Percentiles rank a stretch among this genome's conserved stretches.
These are phyloP conservation scores for Mycena citricolor DNA, from an alignment of 1,284 basidiomycete species.

Conservation along the genomic window DNA sequence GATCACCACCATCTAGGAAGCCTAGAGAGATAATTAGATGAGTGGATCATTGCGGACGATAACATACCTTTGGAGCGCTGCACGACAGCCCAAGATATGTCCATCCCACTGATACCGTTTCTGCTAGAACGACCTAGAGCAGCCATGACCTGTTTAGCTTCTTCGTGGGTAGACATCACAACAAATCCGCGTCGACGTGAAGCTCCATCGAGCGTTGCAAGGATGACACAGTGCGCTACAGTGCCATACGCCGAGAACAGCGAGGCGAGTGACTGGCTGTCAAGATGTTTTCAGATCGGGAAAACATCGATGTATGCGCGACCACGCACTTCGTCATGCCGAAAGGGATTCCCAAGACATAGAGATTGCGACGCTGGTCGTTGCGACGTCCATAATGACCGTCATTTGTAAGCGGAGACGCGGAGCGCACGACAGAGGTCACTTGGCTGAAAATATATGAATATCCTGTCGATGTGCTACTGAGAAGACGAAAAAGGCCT, in stretches of 20 bases:
- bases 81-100: constrained; percentile 81
- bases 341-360: constrained; percentile 77
- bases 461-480: no score
- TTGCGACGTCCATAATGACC: constrained; percentile 29
- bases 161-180: constrained; percentile 70
- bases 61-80: constrained; percentile 70
- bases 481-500: constrained; percentile 28
- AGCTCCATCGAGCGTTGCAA: constrained; percentile 77
- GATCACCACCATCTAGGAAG: constrained; percentile 77
- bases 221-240: constrained; percentile 71
- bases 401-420: constrained; percentile 20
- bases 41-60: neutral
- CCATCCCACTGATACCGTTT: constrained; percentile 40
- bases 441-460: constrained; percentile 37
- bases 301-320: constrained; percentile 4
- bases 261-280: constrained; percentile 58
- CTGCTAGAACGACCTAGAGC: constrained; percentile 53
- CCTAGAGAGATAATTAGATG: constrained; percentile 40
- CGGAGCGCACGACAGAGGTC: constrained; percentile 26
- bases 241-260: constrained; percentile 63
- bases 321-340: constrained; percentile 65
- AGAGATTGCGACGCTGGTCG: constrained; percentile 71
- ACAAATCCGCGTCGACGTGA: constrained; percentile 77
- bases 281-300: constrained; percentile 2
- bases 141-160: constrained; percentile 66